Conservation (phyloP, 2,329 filamentous ascomycete genomes). For the Incumbomyces delicatus region DNA sequence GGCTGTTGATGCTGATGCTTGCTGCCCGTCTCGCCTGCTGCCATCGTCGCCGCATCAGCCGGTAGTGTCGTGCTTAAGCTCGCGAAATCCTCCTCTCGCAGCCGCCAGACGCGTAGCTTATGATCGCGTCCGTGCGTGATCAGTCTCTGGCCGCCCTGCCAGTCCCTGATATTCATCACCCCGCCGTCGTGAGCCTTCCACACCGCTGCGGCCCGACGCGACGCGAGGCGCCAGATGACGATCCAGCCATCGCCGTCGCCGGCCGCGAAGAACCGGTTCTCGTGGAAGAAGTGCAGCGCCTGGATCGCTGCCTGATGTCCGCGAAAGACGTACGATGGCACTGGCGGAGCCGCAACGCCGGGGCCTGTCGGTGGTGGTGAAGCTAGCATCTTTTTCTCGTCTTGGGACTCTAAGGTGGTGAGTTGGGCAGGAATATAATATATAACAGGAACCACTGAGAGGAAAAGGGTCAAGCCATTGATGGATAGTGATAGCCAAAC, state of each 20-base stretch:
- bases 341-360: constrained; percentile 41
- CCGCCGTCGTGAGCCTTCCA: constrained; percentile 77
- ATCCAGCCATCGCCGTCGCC: constrained; percentile 88
- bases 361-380: too few species aligned
- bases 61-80: constrained; percentile 58
- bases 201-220: constrained; percentile 69
- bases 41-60: constrained; percentile 45
- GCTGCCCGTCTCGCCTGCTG: constrained; percentile 29
- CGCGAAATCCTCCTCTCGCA: constrained; percentile 44
- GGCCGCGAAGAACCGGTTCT: constrained; percentile 68
- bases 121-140: constrained; percentile 93
- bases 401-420: too few species aligned
- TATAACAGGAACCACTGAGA: too few species aligned
- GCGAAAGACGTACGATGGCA: constrained; percentile 63
- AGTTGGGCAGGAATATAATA: too few species aligned
- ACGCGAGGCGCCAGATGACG: constrained; percentile 72
- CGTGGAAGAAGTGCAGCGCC: constrained; percentile 59
- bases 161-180: constrained; percentile 64
- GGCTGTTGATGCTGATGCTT: constrained; percentile 44
- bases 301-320: constrained; percentile 78
- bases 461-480: too few species aligned
- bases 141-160: constrained; percentile 56
- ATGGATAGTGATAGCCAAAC: too few species aligned
- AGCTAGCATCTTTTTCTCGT: too few species aligned
- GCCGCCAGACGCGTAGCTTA: constrained; percentile 73